Percentiles rank a stretch among this genome's conserved stretches.
These are phyloP conservation scores for Sherardia arvensis DNA, from an alignment of 257 asterid genomes.

Conservation along the genomic window DNA sequence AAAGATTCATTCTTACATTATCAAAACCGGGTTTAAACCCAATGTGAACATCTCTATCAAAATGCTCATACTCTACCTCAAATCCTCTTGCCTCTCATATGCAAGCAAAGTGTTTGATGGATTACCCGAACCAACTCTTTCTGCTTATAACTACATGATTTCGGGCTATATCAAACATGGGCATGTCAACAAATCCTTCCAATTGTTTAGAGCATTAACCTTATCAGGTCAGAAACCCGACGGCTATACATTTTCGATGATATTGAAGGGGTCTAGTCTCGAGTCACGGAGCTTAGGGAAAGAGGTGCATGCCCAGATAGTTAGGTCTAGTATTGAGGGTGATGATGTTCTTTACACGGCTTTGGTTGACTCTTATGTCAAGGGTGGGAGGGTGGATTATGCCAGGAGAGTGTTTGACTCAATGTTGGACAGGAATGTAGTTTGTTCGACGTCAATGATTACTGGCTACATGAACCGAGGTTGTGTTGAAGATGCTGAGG, in stretches of 20 bases:
- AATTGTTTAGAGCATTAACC: conserved; percentile 44
- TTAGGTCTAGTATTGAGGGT: conserved; percentile 34
- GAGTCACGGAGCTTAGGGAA: conserved; percentile 20
- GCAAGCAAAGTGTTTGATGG: conserved; percentile 72
- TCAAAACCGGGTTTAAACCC: conserved; percentile 59
- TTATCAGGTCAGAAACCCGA: conserved; percentile 49
- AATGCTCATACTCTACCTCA: conserved; percentile 45
- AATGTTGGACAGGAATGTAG: conserved; percentile 58
- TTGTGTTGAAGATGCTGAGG: conserved; percentile 53
- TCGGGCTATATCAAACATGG: conserved; percentile 60
- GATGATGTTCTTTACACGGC: conserved; percentile 81
- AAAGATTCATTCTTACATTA: conserved; percentile 62
- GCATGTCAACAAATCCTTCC: conserved; percentile 28
- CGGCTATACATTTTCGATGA: conserved; percentile 61
- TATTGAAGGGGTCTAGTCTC: conserved; percentile 56
- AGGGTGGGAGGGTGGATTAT: conserved; percentile 40
- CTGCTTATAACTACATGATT: conserved; percentile 80
- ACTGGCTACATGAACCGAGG: conserved; percentile 77
- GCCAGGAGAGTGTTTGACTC: conserved; percentile 71
- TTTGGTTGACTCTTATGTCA: conserved; percentile 68
- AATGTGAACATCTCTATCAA: conserved; percentile 64
- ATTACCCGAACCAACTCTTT: conserved; percentile 55
- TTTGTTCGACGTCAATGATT: conserved; percentile 81
- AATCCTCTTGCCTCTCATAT: conserved; percentile 36
- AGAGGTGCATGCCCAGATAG: conserved; percentile 59